phyloP scores from a whole-genome alignment of 2,329 filamentous ascomycete genomes.

The Pseudogymnoascus sp. region DNA sequence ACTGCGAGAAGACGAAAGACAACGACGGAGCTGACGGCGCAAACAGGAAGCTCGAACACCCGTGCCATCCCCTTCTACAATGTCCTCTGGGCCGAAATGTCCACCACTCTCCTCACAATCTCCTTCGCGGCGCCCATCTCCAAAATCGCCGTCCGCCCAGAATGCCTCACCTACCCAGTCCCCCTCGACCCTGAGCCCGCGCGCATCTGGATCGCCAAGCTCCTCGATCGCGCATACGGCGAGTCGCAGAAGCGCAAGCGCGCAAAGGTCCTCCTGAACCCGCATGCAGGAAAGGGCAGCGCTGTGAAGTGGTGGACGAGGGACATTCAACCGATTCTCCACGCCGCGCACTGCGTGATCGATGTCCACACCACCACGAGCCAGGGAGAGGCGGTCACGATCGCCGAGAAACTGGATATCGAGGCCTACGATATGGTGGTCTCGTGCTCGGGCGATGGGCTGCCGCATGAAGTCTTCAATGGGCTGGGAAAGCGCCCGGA shows the following conservation, averaged over 20 bases:
- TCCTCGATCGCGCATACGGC: constrained; percentile 67
- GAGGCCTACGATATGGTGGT: constrained; percentile 78
- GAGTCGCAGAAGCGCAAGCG: constrained; percentile 62
- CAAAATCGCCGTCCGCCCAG: constrained; percentile 53
- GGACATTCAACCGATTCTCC: constrained; percentile 74
- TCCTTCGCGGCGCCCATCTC: constrained; percentile 60
- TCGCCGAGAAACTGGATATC: constrained; percentile 69
- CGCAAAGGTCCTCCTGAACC: constrained; percentile 85
- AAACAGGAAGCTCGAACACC: constrained; percentile 25
- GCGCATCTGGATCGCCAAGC: constrained; percentile 55
- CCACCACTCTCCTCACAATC: constrained; percentile 56
- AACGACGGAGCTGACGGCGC: constrained; percentile 16
- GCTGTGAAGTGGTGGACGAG: constrained; percentile 67
- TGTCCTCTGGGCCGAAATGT: constrained; percentile 71
- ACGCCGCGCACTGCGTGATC: constrained; percentile 69
- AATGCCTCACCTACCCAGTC: constrained; percentile 55
- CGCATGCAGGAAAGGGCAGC: constrained; percentile 75
- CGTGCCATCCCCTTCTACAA: constrained; percentile 70
- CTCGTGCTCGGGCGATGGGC: constrained; percentile 85
- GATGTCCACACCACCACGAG: constrained; percentile 67
- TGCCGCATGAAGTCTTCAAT: constrained; percentile 92
- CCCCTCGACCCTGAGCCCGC: constrained; percentile 31
- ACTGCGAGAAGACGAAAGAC: constrained; percentile 13
- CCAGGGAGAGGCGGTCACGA: constrained; percentile 69
- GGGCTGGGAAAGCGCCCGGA: constrained; percentile 73